Base-by-base conservation (phyloP, 2,329 filamentous ascomycete genomes). In the Aspergillus persii region DNA sequence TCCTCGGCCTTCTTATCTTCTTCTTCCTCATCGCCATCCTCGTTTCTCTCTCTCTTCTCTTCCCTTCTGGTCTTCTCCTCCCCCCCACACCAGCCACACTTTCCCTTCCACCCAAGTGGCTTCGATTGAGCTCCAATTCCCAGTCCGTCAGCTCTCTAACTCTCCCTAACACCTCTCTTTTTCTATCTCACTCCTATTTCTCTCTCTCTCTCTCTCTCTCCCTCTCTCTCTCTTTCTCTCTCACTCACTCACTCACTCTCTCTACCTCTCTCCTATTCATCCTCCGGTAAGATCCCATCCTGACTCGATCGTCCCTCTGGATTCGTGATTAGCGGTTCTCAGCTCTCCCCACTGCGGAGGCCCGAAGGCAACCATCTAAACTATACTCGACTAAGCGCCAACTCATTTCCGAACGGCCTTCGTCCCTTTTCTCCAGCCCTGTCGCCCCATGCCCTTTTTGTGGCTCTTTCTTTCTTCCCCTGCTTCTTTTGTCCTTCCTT, bases 31-130 rank as follows among this genome's bases (percentile, higher is more conserved):
- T 23, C 18, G 18, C 18, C 18, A 23, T 23, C 18, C 18, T 23
- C 18, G 30, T 31, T 31, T 31, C 30, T 31, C 30, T 31, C 30
- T 31, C 30, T 31, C 30, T 15, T 41, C 36, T 12, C 12, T n/a
- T 15, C 36, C 36, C n/a, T 41, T 15, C 12, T 23, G 18, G 2
- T 1, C 44, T 44, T 27, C 29, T 29, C 50, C 41, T 48, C 30
- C 49, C 33, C 48, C 26, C 39, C 27, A 29, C 36, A 41, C 64
- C 61, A 68, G 63, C 68, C 63, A 65, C 67, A 54, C 46, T 7
- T 50, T 61, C 57, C 56, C 49, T 59, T 69, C 67, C 66, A 69
- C 67, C 65, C 68, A 70, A 69, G 63, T 68, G 68, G 66, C 68
- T 66, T 64, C 57, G 54, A 58, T 61, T 41, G 54, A 44, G n/a